Conservation (phyloP, 768 basidiomycete genomes). For the Tricholoma saponaceum region DNA sequence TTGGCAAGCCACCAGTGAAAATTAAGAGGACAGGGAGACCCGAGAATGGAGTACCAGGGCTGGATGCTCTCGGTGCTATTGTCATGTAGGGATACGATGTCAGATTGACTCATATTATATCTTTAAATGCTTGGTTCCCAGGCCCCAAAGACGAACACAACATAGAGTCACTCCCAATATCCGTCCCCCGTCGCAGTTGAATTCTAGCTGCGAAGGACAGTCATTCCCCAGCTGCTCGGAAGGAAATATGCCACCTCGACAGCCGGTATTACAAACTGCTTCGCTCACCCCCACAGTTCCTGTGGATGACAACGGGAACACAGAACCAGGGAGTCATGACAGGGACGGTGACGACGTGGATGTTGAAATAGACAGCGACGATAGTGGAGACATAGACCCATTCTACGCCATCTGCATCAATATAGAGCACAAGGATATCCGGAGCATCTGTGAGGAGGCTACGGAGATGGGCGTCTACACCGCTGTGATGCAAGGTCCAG, state of each 20-base stretch:
- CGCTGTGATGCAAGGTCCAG: slow-evolving; percentile 16
- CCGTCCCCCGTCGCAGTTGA: too few species aligned
- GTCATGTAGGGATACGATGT: too few species aligned
- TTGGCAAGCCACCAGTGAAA: too few species aligned
- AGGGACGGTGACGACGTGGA: not conserved
- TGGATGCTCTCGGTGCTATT: too few species aligned
- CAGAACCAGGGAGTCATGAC: slow-evolving; percentile 12
- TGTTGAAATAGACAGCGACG: not conserved
- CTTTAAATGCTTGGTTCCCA: too few species aligned
- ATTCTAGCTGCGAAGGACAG: too few species aligned
- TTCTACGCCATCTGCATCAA: slow-evolving; percentile 9
- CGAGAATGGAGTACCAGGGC: too few species aligned
- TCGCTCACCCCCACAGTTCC: slow-evolving; percentile 22
- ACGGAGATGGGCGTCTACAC: slow-evolving; percentile 23
- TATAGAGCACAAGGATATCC: slow-evolving; percentile 25
- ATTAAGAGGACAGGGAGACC: too few species aligned
- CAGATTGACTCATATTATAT: too few species aligned
- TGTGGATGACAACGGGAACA: slow-evolving; percentile 20
- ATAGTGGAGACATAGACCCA: slow-evolving; percentile 2
- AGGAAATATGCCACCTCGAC: slow-evolving; percentile 12
- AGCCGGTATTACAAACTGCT: slow-evolving; percentile 2
- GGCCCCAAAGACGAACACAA: too few species aligned
- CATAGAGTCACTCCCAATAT: too few species aligned
- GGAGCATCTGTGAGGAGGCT: slow-evolving; percentile 20
- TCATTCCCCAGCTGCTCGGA: slow-evolving; percentile 34